A percentile compares a stretch with the other conserved stretches of the same genome.
Evolutionary conservation across 306 rosid genomes (phyloP).

Genomic region (Castanospermum australe): DNA sequence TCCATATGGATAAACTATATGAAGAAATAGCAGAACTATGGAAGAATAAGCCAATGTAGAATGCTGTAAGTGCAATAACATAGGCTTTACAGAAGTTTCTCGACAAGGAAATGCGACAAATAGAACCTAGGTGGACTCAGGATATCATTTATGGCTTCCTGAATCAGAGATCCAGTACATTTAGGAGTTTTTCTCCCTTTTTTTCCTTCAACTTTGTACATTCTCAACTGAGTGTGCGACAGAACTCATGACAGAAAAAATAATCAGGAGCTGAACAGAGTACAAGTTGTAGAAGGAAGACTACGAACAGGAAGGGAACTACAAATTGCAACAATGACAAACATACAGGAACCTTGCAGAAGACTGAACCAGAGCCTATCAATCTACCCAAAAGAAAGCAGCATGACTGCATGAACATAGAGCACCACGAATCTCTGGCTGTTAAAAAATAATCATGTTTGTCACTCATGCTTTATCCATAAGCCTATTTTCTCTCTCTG

Average conservation of each 20-base stretch:
- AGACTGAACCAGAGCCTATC: neutral
- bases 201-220: neutral
- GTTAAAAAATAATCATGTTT: no score
- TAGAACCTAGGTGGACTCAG: neutral
- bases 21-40: neutral
- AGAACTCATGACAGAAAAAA: neutral
- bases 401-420: no score
- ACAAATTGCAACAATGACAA: neutral
- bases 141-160: neutral
- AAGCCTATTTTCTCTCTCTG: no score
- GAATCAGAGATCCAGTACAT: neutral
- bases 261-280: neutral
- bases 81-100: neutral
- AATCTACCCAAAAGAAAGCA: neutral
- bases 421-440: neutral
- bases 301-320: no score
- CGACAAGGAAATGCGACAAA: neutral
- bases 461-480: no score
- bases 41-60: neutral
- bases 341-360: neutral
- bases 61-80: neutral
- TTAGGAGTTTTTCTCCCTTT: neutral
- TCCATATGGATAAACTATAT: neutral
- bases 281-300: neutral
- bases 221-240: neutral